Conservation (phyloP, 2,329 filamentous ascomycete species). For the Pyricularia sp. region DNA sequence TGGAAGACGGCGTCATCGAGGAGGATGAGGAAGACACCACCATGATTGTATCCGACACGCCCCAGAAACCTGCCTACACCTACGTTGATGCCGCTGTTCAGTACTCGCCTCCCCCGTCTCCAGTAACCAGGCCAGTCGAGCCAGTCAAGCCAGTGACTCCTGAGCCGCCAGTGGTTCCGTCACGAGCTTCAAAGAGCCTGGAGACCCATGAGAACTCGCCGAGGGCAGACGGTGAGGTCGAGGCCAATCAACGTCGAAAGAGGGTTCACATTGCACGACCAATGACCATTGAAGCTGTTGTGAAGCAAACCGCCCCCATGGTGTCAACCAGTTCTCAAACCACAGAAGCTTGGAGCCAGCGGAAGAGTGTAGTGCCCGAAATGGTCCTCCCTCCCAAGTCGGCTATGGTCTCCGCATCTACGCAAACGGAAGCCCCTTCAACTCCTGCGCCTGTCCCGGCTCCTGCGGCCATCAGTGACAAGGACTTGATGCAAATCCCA, state of each 20-base stretch:
- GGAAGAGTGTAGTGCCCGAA: constrained; percentile 33
- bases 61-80: constrained; percentile 26
- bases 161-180: constrained; percentile 27
- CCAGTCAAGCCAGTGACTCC: constrained; percentile 20
- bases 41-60: constrained; percentile 8
- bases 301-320: constrained; percentile 35
- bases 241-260: constrained; percentile 67
- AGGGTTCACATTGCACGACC: constrained; percentile 48
- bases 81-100: constrained; percentile 76
- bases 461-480: constrained; percentile 17
- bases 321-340: constrained; percentile 58
- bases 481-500: constrained; percentile 51
- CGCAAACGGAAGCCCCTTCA: constrained; percentile 47
- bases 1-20: constrained; percentile 41
- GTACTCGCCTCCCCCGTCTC: constrained; percentile 74
- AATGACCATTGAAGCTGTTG: constrained; percentile 36
- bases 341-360: constrained; percentile 51
- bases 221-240: constrained; percentile 49
- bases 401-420: constrained; percentile 45
- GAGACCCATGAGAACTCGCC: constrained; percentile 30
- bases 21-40: constrained; percentile 32
- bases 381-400: constrained; percentile 8
- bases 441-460: constrained; percentile 17
- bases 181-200: constrained; percentile 25
- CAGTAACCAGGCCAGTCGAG: constrained; percentile 33